Evolutionary conservation across 2,329 filamentous ascomycete genomes (phyloP).

Genomic region (Xylaria polymorpha): DNA sequence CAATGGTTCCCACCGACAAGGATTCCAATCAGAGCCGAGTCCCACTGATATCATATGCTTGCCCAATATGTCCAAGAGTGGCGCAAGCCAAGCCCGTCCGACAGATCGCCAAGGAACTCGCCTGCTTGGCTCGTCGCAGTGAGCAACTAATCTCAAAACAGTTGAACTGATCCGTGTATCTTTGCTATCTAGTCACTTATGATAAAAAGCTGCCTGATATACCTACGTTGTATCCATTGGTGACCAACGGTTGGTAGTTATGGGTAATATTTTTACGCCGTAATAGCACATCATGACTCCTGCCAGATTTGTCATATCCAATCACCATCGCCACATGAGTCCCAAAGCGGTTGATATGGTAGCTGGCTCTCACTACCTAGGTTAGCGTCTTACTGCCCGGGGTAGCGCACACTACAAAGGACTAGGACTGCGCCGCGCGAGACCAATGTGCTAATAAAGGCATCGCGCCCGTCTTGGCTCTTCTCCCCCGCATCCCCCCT

Average conservation of each 20-base stretch:
- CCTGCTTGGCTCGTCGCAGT: neutral
- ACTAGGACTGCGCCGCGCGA: neutral
- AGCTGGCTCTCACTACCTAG: no score
- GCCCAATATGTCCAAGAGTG: neutral
- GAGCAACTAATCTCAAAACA: neutral
- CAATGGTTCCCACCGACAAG: neutral
- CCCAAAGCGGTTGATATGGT: neutral
- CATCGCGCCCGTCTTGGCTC: constrained; percentile 30
- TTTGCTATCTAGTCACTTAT: neutral
- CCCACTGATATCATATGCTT: neutral
- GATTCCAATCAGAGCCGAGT: neutral
- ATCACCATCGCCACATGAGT: neutral
- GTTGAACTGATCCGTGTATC: neutral
- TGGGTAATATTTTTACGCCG: neutral
- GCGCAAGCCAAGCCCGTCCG: neutral
- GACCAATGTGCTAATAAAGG: neutral
- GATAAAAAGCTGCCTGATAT: neutral
- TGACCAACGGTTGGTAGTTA: neutral
- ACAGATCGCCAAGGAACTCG: constrained; percentile 2
- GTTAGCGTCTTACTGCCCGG: no score
- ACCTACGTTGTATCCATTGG: neutral
- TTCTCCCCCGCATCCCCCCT: constrained; percentile 8
- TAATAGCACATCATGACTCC: neutral
- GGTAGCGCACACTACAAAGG: no score
- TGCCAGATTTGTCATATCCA: neutral